Conservation (phyloP, 495 filamentous ascomycete genomes). For the Podospora pseudoanserina region DNA sequence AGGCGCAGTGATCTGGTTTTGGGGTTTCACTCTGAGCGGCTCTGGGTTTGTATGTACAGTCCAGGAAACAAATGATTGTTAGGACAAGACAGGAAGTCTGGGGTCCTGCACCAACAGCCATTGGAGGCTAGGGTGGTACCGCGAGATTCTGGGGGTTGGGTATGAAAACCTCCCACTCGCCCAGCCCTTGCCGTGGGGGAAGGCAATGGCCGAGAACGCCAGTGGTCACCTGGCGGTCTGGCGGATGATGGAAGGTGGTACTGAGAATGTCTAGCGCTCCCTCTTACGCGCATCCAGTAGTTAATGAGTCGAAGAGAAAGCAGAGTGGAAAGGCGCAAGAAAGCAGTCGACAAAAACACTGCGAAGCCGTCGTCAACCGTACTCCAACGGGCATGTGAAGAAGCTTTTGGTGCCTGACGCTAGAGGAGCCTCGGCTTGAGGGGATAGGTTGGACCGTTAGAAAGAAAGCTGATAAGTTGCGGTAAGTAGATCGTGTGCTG, state of each 20-base stretch:
- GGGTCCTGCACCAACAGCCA: background rate
- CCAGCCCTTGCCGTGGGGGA: background rate
- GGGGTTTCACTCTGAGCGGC: background rate
- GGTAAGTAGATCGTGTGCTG: background rate
- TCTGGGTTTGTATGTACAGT: background rate
- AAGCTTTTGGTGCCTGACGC: slow-evolving; percentile 16
- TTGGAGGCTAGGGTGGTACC: background rate
- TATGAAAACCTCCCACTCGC: background rate
- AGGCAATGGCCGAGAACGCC: background rate
- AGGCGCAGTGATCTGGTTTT: background rate
- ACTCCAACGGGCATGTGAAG: slow-evolving; percentile 18
- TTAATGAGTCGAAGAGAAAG: background rate
- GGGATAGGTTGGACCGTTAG: background rate
- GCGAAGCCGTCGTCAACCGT: background rate
- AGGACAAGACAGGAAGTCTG: background rate
- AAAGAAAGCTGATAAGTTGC: background rate
- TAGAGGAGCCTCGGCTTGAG: slow-evolving; percentile 14
- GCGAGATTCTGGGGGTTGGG: background rate
- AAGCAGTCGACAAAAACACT: background rate
- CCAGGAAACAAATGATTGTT: background rate
- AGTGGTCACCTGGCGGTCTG: slow-evolving; percentile 2
- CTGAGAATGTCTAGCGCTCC: background rate
- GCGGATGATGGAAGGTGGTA: background rate
- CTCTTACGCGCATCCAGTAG: background rate
- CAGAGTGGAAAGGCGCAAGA: background rate